Evolutionary conservation across 306 rosid species (phyloP).

Genomic region (Hippophae rhamnoides): DNA sequence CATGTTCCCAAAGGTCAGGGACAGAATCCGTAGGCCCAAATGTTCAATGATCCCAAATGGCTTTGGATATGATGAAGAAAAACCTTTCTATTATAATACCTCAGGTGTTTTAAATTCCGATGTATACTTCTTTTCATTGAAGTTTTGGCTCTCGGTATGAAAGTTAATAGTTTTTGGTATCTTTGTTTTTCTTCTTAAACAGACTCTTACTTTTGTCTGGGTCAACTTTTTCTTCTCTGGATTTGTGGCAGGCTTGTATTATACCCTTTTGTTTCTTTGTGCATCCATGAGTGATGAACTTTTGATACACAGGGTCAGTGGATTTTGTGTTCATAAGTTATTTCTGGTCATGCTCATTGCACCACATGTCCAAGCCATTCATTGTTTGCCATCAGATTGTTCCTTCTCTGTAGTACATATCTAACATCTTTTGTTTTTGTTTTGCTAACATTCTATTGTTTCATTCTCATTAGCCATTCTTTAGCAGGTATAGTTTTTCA

Average conservation of each 20-base stretch:
- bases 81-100: constrained; percentile 96
- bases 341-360: too few species aligned
- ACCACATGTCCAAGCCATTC: too few species aligned
- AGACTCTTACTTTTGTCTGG: constrained; percentile 99
- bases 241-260: constrained; percentile 76
- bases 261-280: constrained; percentile 7
- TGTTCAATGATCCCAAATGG: constrained; percentile 99
- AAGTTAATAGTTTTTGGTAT: background rate
- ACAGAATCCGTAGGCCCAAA: constrained; percentile 82
- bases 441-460: too few species aligned
- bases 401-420: too few species aligned
- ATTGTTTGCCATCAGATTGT: too few species aligned
- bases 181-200: constrained; percentile 23
- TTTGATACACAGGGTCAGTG: background rate
- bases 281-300: too few species aligned
- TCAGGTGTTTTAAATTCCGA: constrained; percentile 45
- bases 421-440: too few species aligned
- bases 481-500: too few species aligned
- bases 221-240: constrained; percentile 99
- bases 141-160: background rate
- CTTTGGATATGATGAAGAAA: constrained; percentile 99
- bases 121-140: background rate
- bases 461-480: too few species aligned
- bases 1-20: constrained; percentile 89
- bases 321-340: too few species aligned